phyloP scores from a whole-genome alignment of 169 alveolate species.

The Eimeria necatrix region DNA sequence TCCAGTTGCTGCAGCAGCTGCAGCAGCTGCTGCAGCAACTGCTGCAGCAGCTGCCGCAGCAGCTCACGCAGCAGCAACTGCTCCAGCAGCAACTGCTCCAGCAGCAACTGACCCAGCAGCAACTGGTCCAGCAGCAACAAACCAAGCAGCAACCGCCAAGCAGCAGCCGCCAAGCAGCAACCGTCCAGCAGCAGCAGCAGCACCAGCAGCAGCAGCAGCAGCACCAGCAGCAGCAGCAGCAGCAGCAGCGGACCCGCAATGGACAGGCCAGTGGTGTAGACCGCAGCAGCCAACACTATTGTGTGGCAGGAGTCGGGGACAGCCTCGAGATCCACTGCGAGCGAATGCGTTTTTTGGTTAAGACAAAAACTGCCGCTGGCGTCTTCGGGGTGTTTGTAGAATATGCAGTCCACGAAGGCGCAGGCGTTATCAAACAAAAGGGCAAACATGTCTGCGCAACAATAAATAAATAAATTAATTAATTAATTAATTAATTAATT shows the following conservation, averaged over 20 bases:
- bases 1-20: conserved; percentile 33
- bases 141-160: too few species aligned
- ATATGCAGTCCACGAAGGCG: conserved; percentile 78
- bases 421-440: conserved; percentile 67
- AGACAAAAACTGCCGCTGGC: conserved; percentile 79
- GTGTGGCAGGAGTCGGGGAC: conserved; percentile 77
- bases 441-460: conserved; percentile 78
- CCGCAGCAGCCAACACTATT: conserved; percentile 79
- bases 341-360: conserved; percentile 70
- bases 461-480: neutral
- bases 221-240: neutral
- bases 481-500: too few species aligned
- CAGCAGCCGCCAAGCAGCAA: too few species aligned
- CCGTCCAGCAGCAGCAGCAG: neutral
- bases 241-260: conserved; percentile 53
- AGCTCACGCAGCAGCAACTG: too few species aligned
- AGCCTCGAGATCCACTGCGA: conserved; percentile 73
- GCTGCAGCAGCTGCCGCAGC: too few species aligned
- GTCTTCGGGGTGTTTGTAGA: conserved; percentile 82
- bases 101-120: neutral
- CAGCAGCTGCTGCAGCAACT: too few species aligned
- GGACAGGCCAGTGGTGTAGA: conserved; percentile 79
- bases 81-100: neutral
- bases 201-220: neutral
- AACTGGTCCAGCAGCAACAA: neutral